Conservation (phyloP, 495 filamentous ascomycete genomes). For the Hypoxylon crocopeplum region DNA sequence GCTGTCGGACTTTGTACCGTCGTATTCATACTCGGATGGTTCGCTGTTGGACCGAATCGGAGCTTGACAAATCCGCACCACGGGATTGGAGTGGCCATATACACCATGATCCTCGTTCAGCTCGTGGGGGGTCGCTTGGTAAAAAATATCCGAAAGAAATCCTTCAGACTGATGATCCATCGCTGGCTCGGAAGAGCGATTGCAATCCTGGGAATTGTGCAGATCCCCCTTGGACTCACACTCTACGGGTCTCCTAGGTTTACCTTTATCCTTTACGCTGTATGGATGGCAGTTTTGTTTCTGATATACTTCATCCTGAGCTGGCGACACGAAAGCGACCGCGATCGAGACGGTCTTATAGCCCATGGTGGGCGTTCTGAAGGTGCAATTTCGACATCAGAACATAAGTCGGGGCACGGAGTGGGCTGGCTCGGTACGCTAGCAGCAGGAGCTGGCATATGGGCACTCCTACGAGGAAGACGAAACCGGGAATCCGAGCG, state of each 20-base stretch:
- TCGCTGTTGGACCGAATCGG: conserved; percentile 77
- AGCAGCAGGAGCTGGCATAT: conserved; percentile 67
- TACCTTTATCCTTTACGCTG: conserved; percentile 82
- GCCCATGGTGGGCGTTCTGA: conserved; percentile 48
- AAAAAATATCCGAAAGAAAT: conserved; percentile 62
- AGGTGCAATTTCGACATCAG: conserved; percentile 40
- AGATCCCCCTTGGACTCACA: conserved; percentile 88
- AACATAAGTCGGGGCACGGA: conserved; percentile 52
- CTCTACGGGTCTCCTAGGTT: conserved; percentile 88
- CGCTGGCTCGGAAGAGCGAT: conserved; percentile 83
- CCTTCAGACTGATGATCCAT: conserved; percentile 80
- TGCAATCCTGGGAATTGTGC: conserved; percentile 80
- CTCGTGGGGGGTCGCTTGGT: conserved; percentile 77
- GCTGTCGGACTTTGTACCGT: conserved; percentile 75
- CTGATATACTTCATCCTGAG: conserved; percentile 75
- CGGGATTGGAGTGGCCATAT: conserved; percentile 91
- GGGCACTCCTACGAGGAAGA: conserved; percentile 58
- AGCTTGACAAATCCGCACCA: conserved; percentile 93
- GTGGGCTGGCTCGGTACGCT: conserved; percentile 56
- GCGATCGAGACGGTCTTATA: conserved; percentile 46
- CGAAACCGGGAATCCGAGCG: conserved; percentile 50
- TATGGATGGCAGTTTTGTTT: conserved; percentile 72
- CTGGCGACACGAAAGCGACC: conserved; percentile 63
- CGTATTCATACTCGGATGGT: conserved; percentile 76
- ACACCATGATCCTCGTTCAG: conserved; percentile 82